These are phyloP conservation scores for Metschnikowia reukaufii DNA, from an alignment of 805 yeast species.

Conservation along the genomic window DNA sequence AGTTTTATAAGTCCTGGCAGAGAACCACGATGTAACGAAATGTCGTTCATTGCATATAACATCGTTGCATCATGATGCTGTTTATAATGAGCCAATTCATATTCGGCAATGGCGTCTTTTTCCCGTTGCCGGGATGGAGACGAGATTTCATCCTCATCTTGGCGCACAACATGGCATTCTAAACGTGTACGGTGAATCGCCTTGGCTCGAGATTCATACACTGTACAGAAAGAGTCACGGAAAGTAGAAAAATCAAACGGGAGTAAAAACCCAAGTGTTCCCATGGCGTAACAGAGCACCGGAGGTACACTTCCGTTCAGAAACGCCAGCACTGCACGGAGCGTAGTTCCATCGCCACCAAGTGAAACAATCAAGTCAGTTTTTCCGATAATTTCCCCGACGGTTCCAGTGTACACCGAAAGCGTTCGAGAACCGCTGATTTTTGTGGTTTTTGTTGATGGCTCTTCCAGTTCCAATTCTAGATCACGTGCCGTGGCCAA, in stretches of 20 bases:
- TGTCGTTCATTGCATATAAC: slow-evolving; percentile 89
- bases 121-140: slow-evolving; percentile 5
- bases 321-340: slow-evolving; percentile 79
- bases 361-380: slow-evolving; percentile 81
- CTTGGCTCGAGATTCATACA: slow-evolving; percentile 65
- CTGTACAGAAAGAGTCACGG: slow-evolving; percentile 58
- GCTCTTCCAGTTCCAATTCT: no score
- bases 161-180: slow-evolving; percentile 65
- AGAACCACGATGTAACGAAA: slow-evolving; percentile 83
- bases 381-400: slow-evolving; percentile 55
- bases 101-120: slow-evolving; percentile 17
- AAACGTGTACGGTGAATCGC: slow-evolving; percentile 77
- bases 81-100: slow-evolving; percentile 19
- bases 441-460: no score
- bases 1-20: slow-evolving; percentile 81
- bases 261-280: slow-evolving; percentile 83
- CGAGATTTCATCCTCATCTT: slow-evolving; percentile 13
- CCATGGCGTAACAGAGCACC: slow-evolving; percentile 81
- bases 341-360: slow-evolving; percentile 96
- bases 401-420: slow-evolving; percentile 56
- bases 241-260: slow-evolving; percentile 79
- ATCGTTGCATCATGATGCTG: slow-evolving; percentile 29
- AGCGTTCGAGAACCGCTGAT: not conserved
- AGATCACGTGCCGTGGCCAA: not conserved
- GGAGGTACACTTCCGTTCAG: slow-evolving; percentile 80